phyloP scores from a whole-genome alignment of 2,329 filamentous ascomycete genomes.

The Diaporthe capsici region DNA sequence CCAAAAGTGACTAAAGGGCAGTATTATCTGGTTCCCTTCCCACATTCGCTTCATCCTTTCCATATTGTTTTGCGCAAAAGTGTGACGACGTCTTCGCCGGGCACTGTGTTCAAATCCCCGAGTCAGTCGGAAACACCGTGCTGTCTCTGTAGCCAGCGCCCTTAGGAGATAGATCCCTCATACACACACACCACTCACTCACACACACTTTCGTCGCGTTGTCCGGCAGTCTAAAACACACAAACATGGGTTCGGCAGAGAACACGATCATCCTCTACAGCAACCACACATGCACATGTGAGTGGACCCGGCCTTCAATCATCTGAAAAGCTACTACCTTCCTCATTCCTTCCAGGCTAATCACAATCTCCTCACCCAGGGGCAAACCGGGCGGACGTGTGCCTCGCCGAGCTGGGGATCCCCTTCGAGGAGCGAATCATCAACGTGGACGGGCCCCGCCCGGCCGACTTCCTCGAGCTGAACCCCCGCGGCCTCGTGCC shows the following conservation, averaged over 20 bases:
- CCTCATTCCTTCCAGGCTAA: neutral
- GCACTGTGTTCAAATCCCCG: neutral
- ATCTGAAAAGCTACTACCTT: neutral
- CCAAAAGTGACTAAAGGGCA: neutral
- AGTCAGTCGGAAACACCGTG: neutral
- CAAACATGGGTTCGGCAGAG: slow-evolving; percentile 44
- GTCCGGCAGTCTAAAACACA: neutral
- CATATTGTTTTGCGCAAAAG: neutral
- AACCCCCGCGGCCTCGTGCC: slow-evolving; percentile 84
- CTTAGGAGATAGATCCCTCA: neutral
- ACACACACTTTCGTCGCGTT: neutral
- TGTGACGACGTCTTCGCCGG: neutral
- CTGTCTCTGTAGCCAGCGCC: neutral
- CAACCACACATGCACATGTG: slow-evolving; percentile 75
- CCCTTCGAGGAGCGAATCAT: slow-evolving; percentile 78
- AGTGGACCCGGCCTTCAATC: slow-evolving; percentile 15
- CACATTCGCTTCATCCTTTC: neutral
- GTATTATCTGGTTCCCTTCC: neutral
- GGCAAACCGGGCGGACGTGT: slow-evolving; percentile 80
- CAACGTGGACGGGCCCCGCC: slow-evolving; percentile 75
- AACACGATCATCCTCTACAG: slow-evolving; percentile 73
- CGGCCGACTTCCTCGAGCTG: slow-evolving; percentile 78
- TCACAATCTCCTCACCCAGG: slow-evolving; percentile 47
- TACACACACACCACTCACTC: neutral
- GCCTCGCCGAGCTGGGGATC: slow-evolving; percentile 73